These are phyloP conservation scores for Aspergillus chevalieri DNA, from an alignment of 2,329 filamentous ascomycete species.

Conservation along the genomic window DNA sequence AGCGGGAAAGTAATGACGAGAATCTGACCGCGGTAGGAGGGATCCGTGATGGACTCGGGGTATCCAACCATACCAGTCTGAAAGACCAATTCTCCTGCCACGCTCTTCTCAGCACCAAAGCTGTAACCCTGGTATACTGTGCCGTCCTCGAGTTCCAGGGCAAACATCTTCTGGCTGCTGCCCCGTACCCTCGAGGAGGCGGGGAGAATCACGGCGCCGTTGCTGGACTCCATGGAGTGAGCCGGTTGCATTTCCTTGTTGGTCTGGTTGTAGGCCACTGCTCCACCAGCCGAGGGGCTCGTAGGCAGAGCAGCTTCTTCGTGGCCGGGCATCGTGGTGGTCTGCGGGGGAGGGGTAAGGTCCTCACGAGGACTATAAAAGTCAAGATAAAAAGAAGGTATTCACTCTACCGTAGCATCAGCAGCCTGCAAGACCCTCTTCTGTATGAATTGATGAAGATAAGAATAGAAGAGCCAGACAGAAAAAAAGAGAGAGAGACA, in stretches of 20 bases:
- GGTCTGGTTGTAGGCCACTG: constrained; percentile 31
- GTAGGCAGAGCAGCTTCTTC: constrained; percentile 29
- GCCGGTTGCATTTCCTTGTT: constrained; percentile 26
- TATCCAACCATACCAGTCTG: constrained; percentile 99
- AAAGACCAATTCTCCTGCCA: constrained; percentile 96
- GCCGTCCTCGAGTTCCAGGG: constrained; percentile 90
- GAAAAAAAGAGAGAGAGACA: constrained; percentile 6
- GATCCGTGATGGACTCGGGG: constrained; percentile 86
- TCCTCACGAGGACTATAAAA: constrained; percentile 34
- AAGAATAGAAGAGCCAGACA: constrained; percentile 6
- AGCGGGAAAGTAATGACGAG: constrained; percentile 94
- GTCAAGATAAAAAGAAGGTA: constrained; percentile 8
- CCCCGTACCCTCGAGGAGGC: constrained; percentile 56
- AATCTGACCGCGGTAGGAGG: constrained; percentile 87
- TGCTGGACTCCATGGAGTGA: constrained; percentile 24
- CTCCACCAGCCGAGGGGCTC: constrained; percentile 36
- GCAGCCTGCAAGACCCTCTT: constrained; percentile 23
- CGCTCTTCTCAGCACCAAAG: constrained; percentile 91
- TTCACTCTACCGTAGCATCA: constrained; percentile 36
- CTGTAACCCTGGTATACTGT: constrained; percentile 87
- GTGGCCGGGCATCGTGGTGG: constrained; percentile 24
- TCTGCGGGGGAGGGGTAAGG: constrained; percentile 20
- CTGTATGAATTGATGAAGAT: not conserved
- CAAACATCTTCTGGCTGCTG: constrained; percentile 58
- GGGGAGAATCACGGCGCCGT: constrained; percentile 44